Evolutionary conservation across 495 filamentous ascomycete species (phyloP), one percentile per base, ranked within the genome.

Genomic region (Delitschia confertaspora): DNA sequence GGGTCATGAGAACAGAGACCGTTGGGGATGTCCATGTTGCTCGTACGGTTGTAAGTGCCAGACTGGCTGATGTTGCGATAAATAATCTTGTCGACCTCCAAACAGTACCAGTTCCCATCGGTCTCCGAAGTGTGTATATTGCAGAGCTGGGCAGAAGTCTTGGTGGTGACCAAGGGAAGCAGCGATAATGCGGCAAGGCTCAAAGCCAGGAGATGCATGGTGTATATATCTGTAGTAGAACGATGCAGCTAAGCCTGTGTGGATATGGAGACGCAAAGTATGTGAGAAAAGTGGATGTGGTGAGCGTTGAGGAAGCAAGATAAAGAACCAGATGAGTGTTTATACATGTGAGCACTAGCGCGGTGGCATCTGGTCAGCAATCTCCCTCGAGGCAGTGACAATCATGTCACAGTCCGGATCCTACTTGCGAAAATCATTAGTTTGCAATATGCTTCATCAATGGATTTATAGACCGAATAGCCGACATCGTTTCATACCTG

Each of bases 1-100:
- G 38, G 63, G 24, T 49, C 26, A 16, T 49, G 72, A 1, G 59
- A 42, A 58, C 82, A 86, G 0, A 59, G 45, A 4, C 82, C 81
- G 11, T 60, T 65, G 21, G 55, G 45, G 13, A 62, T 38, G 49
- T 79, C 63, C 77, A 85, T 83, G 33, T 50, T 42, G 8, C 63
- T 65, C 26, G 85, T 73, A 37, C 71, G 63, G 1, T 76, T 63
- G 60, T 84, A 87, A 22, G 58, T 55, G 13, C 82, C 79, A 9
- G 65, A 30, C 4, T 59, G 62, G 4, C 74, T 73, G 42, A 85
- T 69, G 20, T 73, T 72, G 9, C 46, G 50, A 55, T 84, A 85
- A 0, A 66, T 70, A 56, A 85, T 74, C 2, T 67, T 65, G 18
- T 70, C 59, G 22, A 83, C 79, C 0, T 64, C 43, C 20, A 71